Evolutionary conservation across 83 land plant genomes (phyloP).

Genomic region (Diphasiastrum complanatum): DNA sequence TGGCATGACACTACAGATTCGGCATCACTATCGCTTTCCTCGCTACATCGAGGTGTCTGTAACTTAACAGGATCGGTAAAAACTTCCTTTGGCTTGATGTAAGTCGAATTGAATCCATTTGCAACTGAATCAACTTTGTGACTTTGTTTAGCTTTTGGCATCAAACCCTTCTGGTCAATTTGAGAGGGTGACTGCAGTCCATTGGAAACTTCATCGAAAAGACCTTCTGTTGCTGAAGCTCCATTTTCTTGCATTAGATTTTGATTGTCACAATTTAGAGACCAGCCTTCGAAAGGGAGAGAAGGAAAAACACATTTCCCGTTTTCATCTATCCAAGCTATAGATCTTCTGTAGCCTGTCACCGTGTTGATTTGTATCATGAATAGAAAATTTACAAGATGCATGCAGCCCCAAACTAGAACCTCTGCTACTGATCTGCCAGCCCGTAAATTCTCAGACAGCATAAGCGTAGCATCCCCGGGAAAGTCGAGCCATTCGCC

Average conservation of each 20-base stretch:
- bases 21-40: too few relatives aligned
- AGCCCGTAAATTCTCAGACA: slow-evolving; percentile 22
- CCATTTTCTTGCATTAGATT: not conserved
- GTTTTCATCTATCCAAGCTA: slow-evolving; percentile 66
- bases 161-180: too few relatives aligned
- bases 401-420: slow-evolving; percentile 5
- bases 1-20: too few relatives aligned
- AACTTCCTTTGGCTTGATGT: too few relatives aligned
- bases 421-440: slow-evolving; percentile 42
- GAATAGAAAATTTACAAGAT: slow-evolving; percentile 43
- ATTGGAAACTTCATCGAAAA: not conserved
- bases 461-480: slow-evolving; percentile 15
- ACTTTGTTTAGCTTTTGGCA: too few relatives aligned
- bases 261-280: too few relatives aligned
- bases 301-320: slow-evolving; percentile 53
- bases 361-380: slow-evolving; percentile 41
- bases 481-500: slow-evolving; percentile 56
- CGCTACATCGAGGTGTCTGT: too few relatives aligned
- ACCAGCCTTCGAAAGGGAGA: slow-evolving; percentile 14
- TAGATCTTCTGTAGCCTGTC: slow-evolving; percentile 38
- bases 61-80: too few relatives aligned
- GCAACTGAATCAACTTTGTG: too few relatives aligned
- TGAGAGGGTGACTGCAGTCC: too few relatives aligned
- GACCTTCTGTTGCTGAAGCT: slow-evolving; percentile 1
- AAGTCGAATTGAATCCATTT: too few relatives aligned